Evolutionary conservation across 2,329 filamentous ascomycete species (phyloP).

Genomic region (Biscogniauxia mediterranea): DNA sequence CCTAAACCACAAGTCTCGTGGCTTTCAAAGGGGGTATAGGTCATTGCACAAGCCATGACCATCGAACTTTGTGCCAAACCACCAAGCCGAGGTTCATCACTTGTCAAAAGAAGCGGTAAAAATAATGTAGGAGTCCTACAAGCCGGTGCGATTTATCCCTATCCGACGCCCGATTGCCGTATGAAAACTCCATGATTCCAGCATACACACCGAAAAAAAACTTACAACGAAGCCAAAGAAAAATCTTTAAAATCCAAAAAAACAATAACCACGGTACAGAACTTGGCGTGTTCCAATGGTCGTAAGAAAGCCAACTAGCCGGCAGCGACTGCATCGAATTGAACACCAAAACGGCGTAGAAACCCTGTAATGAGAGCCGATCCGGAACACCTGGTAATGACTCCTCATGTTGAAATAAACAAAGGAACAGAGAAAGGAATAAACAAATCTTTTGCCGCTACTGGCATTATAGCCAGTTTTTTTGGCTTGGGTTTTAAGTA

Average conservation of each 20-base stretch:
- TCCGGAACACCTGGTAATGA: slow-evolving; percentile 27
- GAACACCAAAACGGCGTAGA: slow-evolving; percentile 16
- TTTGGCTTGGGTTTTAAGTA: slow-evolving; percentile 16
- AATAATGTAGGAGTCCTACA: not conserved
- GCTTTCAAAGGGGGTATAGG: slow-evolving; percentile 16
- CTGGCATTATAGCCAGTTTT: slow-evolving; percentile 8
- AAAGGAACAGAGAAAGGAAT: slow-evolving; percentile 6
- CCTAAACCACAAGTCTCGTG: slow-evolving; percentile 9
- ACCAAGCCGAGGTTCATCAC: not conserved
- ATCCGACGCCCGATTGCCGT: slow-evolving; percentile 16
- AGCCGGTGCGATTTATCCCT: slow-evolving; percentile 18
- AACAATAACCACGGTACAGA: slow-evolving; percentile 7
- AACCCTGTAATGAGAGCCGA: slow-evolving; percentile 1
- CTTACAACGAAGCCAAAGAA: slow-evolving; percentile 17
- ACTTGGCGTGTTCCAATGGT: slow-evolving; percentile 3
- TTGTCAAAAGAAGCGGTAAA: slow-evolving; percentile 2
- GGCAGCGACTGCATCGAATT: slow-evolving; percentile 13
- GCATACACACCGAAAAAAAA: slow-evolving; percentile 16
- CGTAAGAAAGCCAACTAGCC: slow-evolving; percentile 9
- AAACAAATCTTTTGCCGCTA: slow-evolving; percentile 7
- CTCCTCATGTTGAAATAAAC: slow-evolving; percentile 3
- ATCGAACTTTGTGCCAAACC: not conserved
- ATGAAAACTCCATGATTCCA: slow-evolving; percentile 14
- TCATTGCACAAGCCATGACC: slow-evolving; percentile 11
- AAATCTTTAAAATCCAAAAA: slow-evolving; percentile 12